Conservation (phyloP, 1,284 basidiomycete species). For the Naganishia sp. region DNA sequence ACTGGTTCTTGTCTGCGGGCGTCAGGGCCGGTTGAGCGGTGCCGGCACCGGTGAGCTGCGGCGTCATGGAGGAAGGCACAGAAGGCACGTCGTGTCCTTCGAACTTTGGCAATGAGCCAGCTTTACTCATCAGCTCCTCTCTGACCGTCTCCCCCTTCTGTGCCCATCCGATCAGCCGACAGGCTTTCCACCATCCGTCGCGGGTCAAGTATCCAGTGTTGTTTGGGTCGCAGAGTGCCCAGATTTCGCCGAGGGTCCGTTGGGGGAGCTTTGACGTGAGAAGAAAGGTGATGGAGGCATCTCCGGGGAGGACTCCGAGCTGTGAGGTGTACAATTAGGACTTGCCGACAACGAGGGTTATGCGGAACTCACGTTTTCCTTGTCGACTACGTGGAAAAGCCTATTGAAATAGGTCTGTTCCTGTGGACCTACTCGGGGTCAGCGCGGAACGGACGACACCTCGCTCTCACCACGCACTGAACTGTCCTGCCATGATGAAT, state of each 20-base stretch:
- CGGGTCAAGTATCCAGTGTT: slow-evolving; percentile 88
- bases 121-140: slow-evolving; percentile 10
- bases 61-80: slow-evolving; percentile 48
- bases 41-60: slow-evolving; percentile 45
- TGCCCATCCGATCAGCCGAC: slow-evolving; percentile 87
- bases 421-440: slow-evolving; percentile 38
- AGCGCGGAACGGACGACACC: not conserved
- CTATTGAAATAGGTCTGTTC: slow-evolving; percentile 52
- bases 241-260: slow-evolving; percentile 85
- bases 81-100: slow-evolving; percentile 61
- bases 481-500: slow-evolving; percentile 20
- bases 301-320: slow-evolving; percentile 78
- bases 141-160: slow-evolving; percentile 58
- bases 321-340: slow-evolving; percentile 41
- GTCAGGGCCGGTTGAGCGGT: slow-evolving; percentile 61
- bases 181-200: slow-evolving; percentile 79
- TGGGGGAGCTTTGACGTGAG: slow-evolving; percentile 74
- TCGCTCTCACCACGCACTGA: not conserved
- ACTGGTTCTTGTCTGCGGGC: slow-evolving; percentile 77
- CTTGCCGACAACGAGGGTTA: not conserved
- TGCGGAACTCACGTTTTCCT: slow-evolving; percentile 43
- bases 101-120: slow-evolving; percentile 75
- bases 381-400: slow-evolving; percentile 49
- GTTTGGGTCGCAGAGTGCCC: slow-evolving; percentile 87
- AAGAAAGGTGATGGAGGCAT: slow-evolving; percentile 78